Evolutionary conservation across 2,329 filamentous ascomycete species (phyloP), one percentile per base, ranked within the genome.

Genomic region (Fusarium coicis): DNA sequence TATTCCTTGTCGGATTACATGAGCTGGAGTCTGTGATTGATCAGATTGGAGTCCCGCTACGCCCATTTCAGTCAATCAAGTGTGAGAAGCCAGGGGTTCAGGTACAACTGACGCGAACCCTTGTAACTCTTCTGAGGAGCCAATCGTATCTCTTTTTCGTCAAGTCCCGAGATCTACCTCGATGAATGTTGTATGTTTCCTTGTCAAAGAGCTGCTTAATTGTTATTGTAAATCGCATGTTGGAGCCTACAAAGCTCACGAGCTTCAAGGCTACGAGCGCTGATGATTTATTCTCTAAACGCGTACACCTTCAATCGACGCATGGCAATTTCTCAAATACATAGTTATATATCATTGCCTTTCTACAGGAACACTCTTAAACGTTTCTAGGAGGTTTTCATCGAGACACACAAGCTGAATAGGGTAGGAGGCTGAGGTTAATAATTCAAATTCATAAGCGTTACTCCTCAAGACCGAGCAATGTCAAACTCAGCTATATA

Each of bases 401-500:
- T 9, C 15, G 15, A 21, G 2, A n/a, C 10, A 16, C 15, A 12
- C 14, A 21, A 10, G 14, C 14, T 16, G 3, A 21, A 18, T 18
- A 18, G 28, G 28, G 28, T 16, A 12, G 10, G 5, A n/a, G 21
- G 28, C 0, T 32, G 5, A 9, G 7, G 4, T 12, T 12, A 2
- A n/a, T 9, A 12, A 18, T n/a, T 32, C 0, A 1, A 32, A 12
- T 32, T 15, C 12, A 49, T 32, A 10, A 8, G 28, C 10, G 1
- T 23, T 32, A 2, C 28, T 50, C 5, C 28, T 50, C 47, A 57
- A n/a, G 68, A 70, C 28, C 81, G 76, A 19, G 83, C 83, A 73
- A 83, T 71, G 5, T 82, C 77, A 58, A 84, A 79, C 75, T 85
- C 83, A 4, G 79, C 61, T 2, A 78, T 83, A 69, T 87, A 87